Base-by-base conservation (phyloP, 306 rosid genomes). In the Cicer judaicum region DNA sequence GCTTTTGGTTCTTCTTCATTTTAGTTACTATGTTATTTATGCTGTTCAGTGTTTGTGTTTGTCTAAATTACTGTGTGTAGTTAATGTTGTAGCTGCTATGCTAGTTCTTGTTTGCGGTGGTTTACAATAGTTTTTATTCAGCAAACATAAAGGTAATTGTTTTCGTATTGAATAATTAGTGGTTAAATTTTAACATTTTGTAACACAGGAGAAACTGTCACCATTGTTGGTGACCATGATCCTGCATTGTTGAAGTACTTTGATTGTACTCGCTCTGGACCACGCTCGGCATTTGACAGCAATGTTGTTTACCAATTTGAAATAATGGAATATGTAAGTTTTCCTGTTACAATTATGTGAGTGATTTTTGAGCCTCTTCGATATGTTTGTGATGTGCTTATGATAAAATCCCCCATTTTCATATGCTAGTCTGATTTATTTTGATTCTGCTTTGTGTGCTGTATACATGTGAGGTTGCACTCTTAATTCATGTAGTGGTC, bases 301-400 rank as follows among this genome's bases (percentile, higher is more conserved):
- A 78, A 84, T 73, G 85, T 84, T 80, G 87, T 84, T 29, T 84
- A 76, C 78, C 98, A 91, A 84, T 94, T 94, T 72, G 98, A 94
- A 68, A 90, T 89, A 68, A 94, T 94, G 99, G 97, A 92, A 94
- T 92, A 92, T 70, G 99, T 94, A 87, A 88, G 97, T 76, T 70
- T 64, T 38, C 57, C 73, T 12, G 7, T 61, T 55, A 7, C 70
- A 6, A 46, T 59, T 53, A 47, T 54, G 4, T 40, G 16, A 66
- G 57, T 42, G 24, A 40, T 55, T 75, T 78, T 82, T 67, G n/a
- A 53, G 59, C 13, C 14, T n/a, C 40, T 82, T 62, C 16, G n/a
- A 18, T 73, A 2, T 39, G 49, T 66, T 69, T 73, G n/a, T 57
- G 11, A n/a, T 54, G 41, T 49, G 21, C 40, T 48, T 64, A 75